These are phyloP conservation scores for Podaxis sp. DNA, from an alignment of 768 basidiomycete genomes.

Conservation along the genomic window DNA sequence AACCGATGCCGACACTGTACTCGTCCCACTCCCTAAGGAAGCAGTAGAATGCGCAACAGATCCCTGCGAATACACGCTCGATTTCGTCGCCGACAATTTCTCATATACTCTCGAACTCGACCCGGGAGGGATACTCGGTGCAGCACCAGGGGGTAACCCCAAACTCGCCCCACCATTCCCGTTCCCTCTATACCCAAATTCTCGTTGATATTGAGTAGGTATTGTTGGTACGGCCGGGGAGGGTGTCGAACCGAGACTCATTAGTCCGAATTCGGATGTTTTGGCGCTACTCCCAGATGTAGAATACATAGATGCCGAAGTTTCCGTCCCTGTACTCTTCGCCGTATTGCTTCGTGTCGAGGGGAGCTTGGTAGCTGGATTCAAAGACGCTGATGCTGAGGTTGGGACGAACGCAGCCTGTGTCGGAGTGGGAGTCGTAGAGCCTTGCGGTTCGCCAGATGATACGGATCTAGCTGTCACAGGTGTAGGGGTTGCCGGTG, in stretches of 20 bases:
- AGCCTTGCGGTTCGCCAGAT: neutral
- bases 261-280: conserved; percentile 17
- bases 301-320: conserved; percentile 14
- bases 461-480: neutral
- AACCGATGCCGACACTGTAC: neutral
- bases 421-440: neutral
- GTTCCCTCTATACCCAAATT: neutral
- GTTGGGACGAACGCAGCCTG: neutral
- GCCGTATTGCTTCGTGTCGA: neutral
- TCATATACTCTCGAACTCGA: neutral
- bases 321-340: neutral
- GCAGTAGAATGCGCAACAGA: neutral
- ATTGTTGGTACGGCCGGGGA: neutral
- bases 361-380: neutral
- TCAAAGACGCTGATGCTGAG: neutral
- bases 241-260: neutral
- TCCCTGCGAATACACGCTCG: neutral
- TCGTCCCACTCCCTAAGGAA: neutral
- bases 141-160: conserved; percentile 3
- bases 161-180: neutral
- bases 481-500: neutral
- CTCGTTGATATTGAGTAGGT: neutral
- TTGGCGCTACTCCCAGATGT: conserved; percentile 16
- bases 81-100: neutral
- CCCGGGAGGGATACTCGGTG: neutral